These are phyloP conservation scores for Thinopyrum elongatum DNA, from an alignment of 176 grass and related monocot genomes.

Conservation along the genomic window DNA sequence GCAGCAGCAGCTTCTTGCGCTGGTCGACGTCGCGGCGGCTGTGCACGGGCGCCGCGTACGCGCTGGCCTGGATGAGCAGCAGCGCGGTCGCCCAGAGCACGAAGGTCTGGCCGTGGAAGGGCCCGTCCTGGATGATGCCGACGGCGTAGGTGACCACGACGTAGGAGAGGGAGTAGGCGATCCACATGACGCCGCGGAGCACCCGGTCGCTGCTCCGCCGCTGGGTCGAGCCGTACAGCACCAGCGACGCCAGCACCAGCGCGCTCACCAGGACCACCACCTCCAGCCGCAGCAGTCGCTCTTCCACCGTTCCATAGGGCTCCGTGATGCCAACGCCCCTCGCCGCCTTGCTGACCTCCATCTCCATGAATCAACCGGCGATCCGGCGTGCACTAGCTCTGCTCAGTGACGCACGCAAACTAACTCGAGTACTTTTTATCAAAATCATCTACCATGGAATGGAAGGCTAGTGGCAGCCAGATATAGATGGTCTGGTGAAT, in stretches of 20 bases:
- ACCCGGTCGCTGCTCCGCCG: constrained; percentile 40
- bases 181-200: constrained; percentile 19
- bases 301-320: too few species aligned
- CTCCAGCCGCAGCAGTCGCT: not conserved
- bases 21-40: constrained; percentile 39
- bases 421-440: too few species aligned
- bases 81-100: constrained; percentile 46
- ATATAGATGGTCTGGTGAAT: too few species aligned
- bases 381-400: too few species aligned
- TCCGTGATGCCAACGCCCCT: too few species aligned
- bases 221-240: constrained; percentile 9
- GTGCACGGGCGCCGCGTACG: constrained; percentile 35
- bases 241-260: not conserved
- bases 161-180: not conserved
- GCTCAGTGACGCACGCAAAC: too few species aligned
- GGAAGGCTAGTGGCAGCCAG: too few species aligned
- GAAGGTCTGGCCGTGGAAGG: constrained; percentile 47
- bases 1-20: constrained; percentile 53
- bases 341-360: too few species aligned
- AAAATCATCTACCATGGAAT: too few species aligned
- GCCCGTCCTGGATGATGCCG: not conserved
- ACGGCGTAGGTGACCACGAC: not conserved
- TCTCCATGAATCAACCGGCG: too few species aligned
- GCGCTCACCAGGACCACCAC: not conserved
- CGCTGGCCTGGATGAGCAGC: constrained; percentile 42